Base-by-base conservation (phyloP, 2,329 filamentous ascomycete genomes). In the Periconia macrospinosa region DNA sequence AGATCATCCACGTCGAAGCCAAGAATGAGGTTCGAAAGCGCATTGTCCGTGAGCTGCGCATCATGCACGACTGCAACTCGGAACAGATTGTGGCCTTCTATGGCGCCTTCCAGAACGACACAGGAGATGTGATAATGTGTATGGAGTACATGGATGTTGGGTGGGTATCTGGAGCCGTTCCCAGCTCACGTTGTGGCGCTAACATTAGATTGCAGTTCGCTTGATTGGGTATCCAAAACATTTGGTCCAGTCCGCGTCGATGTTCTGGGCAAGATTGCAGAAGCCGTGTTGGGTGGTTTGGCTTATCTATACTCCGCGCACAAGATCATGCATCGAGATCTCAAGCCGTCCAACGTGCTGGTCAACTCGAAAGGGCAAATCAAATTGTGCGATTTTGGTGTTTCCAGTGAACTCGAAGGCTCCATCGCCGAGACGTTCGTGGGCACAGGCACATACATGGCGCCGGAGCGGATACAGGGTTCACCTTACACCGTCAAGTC, bases 71-170 rank as follows among this genome's bases (percentile, higher is more conserved):
- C 69, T 99, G 94, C 76, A 94, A 96, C 70, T 97, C 91, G 19
- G 90, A 94, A 56, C 92, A 95, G 75, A 97, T 99, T 68, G 94
- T 99, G 56, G 96, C 89, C 50, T 99, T 97, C 76, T 97, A 97
- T 70, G 94, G 94, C 56, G 94, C 94, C 37, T 99, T 97, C 71
- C 84, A 97, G 69, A 97, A 96, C 72, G 90, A 95, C 70, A 92
- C 92, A 57, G 93, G 95, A 71, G 94, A 99, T 78, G 95, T 99
- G 54, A 95, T 97, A 65, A 93, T 99, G 88, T 99, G 94, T 75
- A 99, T 99, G 94, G 94, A 99, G 75, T 97, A 99, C 73, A 96
- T 96, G 91, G 94, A 99, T 76, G 91, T 93, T 72, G 94, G 94
- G 94, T 97, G 83, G 76, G 90, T 79, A 9, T 10, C 43, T 43